Evolutionary conservation across 768 basidiomycete species (phyloP), one percentile per base, ranked within the genome.

Genomic region (Lactifluus hygrophoroides): DNA sequence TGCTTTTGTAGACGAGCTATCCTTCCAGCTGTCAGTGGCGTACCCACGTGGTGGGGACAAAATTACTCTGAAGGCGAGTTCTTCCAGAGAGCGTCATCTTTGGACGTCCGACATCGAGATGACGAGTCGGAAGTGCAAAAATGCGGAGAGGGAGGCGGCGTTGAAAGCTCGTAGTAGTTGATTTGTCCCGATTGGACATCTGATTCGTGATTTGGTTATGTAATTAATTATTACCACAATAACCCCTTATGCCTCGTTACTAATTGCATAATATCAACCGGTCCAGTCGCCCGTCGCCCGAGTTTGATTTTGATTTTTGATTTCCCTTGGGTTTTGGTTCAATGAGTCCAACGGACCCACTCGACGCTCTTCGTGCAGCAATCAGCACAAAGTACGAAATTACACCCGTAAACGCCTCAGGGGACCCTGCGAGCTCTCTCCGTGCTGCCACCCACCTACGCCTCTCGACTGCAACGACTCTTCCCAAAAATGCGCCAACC

Each of bases 401-500:
- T 21, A 30, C 35, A 2, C 53, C 57, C 9, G 61, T 56, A 13
- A 54, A 51, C 21, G 14, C 47, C 19, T 56, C 51, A 6, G 62
- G 59, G 21, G 71, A 76, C 6, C 75, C 80, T 8, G 76, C 74
- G 17, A 51, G 73, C 7, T 76, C 78, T 0, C 76, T 89, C 34
- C 72, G 74, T 9, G 66, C 74, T n/a, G 86, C 86, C 2, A 82
- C 85, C 0, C 81, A 86, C 65, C 71, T 94, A 56, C 77, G 82
- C 30, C 75, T 90, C 64, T 77, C 79, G 7, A 69, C 79, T 10
- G 66, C 73, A 35, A 67, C 72, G 17, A 72, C 78, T 19, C 74
- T 93, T n/a, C 80, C 83, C 35, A 94, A 94, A 71, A 77, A 83
- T 8, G 76, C 78, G 2, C 76, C 84, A 21, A 96, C 94, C 2